Evolutionary conservation across 208 protist species (phyloP), one percentile per base, ranked within the genome.

Genomic region (Chromosphaera perkinsii): DNA sequence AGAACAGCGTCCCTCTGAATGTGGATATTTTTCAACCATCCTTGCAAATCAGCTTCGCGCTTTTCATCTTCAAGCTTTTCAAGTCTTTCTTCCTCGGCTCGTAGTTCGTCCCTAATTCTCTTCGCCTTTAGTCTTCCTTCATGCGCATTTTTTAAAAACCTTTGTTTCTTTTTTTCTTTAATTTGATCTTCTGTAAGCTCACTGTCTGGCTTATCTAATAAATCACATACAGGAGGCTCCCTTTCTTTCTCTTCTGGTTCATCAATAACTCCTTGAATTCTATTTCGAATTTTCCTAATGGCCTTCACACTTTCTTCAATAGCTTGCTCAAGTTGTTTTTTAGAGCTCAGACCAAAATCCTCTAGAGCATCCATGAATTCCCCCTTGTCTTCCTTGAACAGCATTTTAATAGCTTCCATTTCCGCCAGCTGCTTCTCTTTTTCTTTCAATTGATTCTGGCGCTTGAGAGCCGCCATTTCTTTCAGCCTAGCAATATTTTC

Each of bases 121-220:
- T 54, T 24, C 12, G 49, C 49, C 10, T 24, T 12, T 27, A 31
- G n/a, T 24, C 49, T 14, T 54, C 49, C 49, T 14, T 54, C 49
- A 24, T 12, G 9, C 7, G 49, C 27, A 27, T 27, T 54, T 24
- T 54, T 54, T 24, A 54, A 24, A 24, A 54, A 54, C 27, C 49
- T 9, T 24, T 54, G 49, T 54, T 54, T 54, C 24, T 54, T 54
- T 27, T 54, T 54, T 54, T 54, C 49, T 14, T 14, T 9, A 31
- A 31, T 54, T 27, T 54, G 49, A 9, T 12, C 49, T 9, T 54
- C 49, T 14, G 49, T 54, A 27, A 54, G 49, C 27, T 54, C 49
- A 10, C 12, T 27, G n/a, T 54, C 49, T 54, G 49, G 49, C 27
- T 24, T 54, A 24, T 54, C 49, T 22, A 54, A 9, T 9, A 54